phyloP scores from a whole-genome alignment of 371 early-diverging fungal species.

The Dentiscutata heterogama region DNA sequence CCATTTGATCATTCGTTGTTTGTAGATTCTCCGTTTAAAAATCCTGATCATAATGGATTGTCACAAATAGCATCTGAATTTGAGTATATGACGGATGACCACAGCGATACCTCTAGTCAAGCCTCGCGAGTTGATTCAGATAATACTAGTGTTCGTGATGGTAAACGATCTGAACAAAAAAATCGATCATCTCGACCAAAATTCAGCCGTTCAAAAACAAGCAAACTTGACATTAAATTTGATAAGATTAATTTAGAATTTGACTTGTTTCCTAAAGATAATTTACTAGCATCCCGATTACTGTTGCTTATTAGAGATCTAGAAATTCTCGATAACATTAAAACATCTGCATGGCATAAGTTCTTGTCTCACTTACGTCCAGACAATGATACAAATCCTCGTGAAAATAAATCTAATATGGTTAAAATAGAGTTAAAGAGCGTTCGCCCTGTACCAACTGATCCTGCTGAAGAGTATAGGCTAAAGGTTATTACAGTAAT shows the following conservation, averaged over 20 bases:
- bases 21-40: constrained; percentile 10
- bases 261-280: constrained; percentile 64
- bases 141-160: constrained; percentile 18
- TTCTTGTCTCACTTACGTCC: constrained; percentile 75
- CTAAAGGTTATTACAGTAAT: constrained; percentile 58
- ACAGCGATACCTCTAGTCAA: constrained; percentile 55
- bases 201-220: constrained; percentile 51
- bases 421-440: constrained; percentile 69
- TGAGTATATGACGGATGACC: constrained; percentile 50
- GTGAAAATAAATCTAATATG: constrained; percentile 76
- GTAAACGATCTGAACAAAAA: constrained; percentile 48
- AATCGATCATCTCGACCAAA: constrained; percentile 44
- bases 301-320: constrained; percentile 68
- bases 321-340: constrained; percentile 83
- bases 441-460: constrained; percentile 67
- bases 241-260: constrained; percentile 64
- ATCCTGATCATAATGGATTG: constrained; percentile 17
- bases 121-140: constrained; percentile 32
- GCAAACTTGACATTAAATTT: constrained; percentile 69
- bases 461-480: constrained; percentile 67
- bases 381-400: constrained; percentile 62
- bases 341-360: constrained; percentile 82
- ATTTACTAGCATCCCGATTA: constrained; percentile 62
- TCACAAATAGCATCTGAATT: constrained; percentile 39
- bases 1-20: not conserved